Conservation (phyloP, 495 filamentous ascomycete genomes). For the Copromyces sp. region DNA sequence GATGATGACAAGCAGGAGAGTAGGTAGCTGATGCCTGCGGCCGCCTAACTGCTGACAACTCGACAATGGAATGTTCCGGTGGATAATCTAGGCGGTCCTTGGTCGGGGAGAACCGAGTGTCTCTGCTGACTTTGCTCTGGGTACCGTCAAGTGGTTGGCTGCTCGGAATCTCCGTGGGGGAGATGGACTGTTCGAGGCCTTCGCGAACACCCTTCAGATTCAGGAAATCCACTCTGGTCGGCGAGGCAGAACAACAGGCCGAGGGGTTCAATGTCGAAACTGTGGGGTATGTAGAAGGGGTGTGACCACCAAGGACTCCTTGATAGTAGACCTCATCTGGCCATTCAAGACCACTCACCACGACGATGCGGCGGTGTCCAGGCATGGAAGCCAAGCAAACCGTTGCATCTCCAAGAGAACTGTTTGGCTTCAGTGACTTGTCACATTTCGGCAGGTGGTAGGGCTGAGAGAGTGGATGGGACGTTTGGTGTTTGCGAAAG, state of each 20-base stretch:
- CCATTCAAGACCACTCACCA: not conserved
- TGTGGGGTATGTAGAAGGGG: not conserved
- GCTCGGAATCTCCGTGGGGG: too few relatives aligned
- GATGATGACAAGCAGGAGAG: not conserved
- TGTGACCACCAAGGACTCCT: too few relatives aligned
- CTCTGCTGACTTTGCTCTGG: not conserved
- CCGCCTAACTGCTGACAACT: too few relatives aligned
- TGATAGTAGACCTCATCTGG: not conserved
- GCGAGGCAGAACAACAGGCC: not conserved
- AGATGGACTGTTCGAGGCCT: not conserved
- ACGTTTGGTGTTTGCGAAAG: not conserved
- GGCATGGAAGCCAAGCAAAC: not conserved
- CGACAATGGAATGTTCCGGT: not conserved
- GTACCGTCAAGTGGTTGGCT: not conserved
- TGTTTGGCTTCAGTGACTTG: not conserved
- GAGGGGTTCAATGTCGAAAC: not conserved
- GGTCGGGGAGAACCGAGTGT: not conserved
- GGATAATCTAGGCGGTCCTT: not conserved
- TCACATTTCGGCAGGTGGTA: not conserved
- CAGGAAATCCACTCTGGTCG: not conserved
- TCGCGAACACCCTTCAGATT: not conserved
- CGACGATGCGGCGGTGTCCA: not conserved
- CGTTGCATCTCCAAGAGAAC: not conserved
- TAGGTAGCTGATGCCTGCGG: not conserved
- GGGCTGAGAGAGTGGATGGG: not conserved